These are phyloP conservation scores for Camelina sativa DNA, from an alignment of 345 rosid genomes.

Conservation along the genomic window DNA sequence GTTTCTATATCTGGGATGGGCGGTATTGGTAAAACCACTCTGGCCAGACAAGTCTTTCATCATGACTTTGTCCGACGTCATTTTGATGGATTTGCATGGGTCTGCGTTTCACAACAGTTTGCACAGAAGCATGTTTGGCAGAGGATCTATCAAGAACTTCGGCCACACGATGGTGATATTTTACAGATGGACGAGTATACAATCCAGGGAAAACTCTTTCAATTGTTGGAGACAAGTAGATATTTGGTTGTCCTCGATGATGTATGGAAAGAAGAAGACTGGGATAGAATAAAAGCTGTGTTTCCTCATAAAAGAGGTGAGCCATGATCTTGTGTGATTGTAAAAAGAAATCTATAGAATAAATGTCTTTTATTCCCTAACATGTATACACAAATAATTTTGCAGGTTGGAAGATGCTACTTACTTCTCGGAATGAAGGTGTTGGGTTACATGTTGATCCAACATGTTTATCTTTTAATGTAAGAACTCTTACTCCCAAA, in stretches of 20 bases:
- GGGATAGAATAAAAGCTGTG: conserved; percentile 38
- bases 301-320: conserved; percentile 33
- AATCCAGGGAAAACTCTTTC: conserved; percentile 23
- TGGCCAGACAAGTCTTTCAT: conserved; percentile 42
- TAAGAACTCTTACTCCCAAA: background rate
- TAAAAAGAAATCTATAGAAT: no score
- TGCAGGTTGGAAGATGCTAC: no score
- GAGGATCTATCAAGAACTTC: conserved; percentile 40
- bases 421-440: conserved; percentile 48
- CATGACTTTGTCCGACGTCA: conserved; percentile 21
- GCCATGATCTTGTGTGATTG: no score
- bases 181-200: background rate
- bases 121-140: conserved; percentile 34
- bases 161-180: conserved; percentile 18
- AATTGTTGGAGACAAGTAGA: conserved; percentile 19
- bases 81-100: conserved; percentile 48
- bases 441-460: conserved; percentile 33
- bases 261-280: conserved; percentile 44
- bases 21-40: conserved; percentile 57
- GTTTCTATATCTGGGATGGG: conserved; percentile 56
- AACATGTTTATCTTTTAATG: conserved; percentile 1
- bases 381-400: no score
- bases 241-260: conserved; percentile 55
- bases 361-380: no score
- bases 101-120: conserved; percentile 44